Evolutionary conservation across 129 eudicot species (phyloP).

Genomic region (Flaveria trinervia): DNA sequence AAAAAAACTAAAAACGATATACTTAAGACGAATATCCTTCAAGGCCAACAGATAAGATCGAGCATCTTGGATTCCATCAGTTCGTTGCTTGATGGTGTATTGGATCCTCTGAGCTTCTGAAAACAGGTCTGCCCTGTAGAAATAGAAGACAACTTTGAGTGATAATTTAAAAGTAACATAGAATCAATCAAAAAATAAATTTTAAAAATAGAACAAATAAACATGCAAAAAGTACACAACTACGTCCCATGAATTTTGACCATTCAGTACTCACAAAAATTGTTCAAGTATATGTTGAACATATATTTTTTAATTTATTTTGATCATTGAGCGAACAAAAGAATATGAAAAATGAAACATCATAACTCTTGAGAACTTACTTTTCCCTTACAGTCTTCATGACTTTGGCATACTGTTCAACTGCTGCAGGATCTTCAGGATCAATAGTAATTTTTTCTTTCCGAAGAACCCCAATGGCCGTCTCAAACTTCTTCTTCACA

Average conservation of each 20-base stretch:
- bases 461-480: slow-evolving; percentile 66
- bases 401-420: slow-evolving; percentile 64
- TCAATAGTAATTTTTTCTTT: slow-evolving; percentile 77
- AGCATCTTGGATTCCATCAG: slow-evolving; percentile 76
- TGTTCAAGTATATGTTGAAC: neutral
- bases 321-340: neutral
- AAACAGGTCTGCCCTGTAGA: slow-evolving; percentile 72
- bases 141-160: neutral
- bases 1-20: slow-evolving; percentile 11
- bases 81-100: slow-evolving; percentile 63
- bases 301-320: no score
- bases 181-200: slow-evolving; percentile 14
- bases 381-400: slow-evolving; percentile 78
- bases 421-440: slow-evolving; percentile 89
- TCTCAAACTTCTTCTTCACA: slow-evolving; percentile 82
- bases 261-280: neutral
- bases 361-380: slow-evolving; percentile 41
- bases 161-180: neutral
- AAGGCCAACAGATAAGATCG: slow-evolving; percentile 64
- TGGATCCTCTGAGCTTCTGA: slow-evolving; percentile 82
- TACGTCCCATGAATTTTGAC: neutral
- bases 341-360: neutral
- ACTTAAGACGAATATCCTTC: slow-evolving; percentile 87
- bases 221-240: neutral
- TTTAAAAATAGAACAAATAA: neutral